phyloP scores from a whole-genome alignment of 2,329 filamentous ascomycete genomes.

The Tolypocladium guangdongense region DNA sequence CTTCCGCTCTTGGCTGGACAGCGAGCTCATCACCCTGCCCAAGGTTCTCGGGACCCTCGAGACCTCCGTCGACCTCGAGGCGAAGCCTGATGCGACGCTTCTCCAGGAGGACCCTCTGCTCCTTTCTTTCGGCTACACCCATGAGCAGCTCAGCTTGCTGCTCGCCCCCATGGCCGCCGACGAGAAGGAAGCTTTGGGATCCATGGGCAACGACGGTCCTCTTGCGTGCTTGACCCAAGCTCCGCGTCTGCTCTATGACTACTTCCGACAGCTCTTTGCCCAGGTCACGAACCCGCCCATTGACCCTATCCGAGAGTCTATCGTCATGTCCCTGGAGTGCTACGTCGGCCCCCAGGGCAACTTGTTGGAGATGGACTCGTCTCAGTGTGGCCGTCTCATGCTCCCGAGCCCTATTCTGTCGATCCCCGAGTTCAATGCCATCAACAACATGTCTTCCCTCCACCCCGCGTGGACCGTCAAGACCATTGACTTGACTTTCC shows the following conservation, averaged over 20 bases:
- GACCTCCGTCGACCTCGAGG: constrained; percentile 50
- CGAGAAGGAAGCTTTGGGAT: constrained; percentile 92
- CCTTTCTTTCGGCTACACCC: constrained; percentile 83
- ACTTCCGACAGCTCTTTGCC: constrained; percentile 95
- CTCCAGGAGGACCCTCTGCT: constrained; percentile 79
- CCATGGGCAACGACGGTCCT: constrained; percentile 95
- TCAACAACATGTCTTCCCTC: constrained; percentile 64
- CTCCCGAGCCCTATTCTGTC: constrained; percentile 83
- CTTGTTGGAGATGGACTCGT: constrained; percentile 81
- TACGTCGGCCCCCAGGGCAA: constrained; percentile 96
- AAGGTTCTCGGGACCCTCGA: constrained; percentile 56
- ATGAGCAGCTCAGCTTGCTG: constrained; percentile 87
- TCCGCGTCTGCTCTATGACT: constrained; percentile 83
- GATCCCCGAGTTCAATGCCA: constrained; percentile 79
- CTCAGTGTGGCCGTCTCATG: constrained; percentile 76
- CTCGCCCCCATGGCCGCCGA: constrained; percentile 94
- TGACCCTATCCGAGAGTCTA: constrained; percentile 91
- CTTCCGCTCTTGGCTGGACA: constrained; percentile 81
- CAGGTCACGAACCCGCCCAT: constrained; percentile 98
- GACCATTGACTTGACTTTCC: constrained; percentile 86
- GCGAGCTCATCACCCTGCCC: constrained; percentile 73
- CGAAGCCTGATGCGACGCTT: constrained; percentile 54
- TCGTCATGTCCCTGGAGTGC: constrained; percentile 95
- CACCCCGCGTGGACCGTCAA: constrained; percentile 79
- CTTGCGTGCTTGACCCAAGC: constrained; percentile 84